A percentile compares a stretch with the other conserved stretches of the same genome.
phyloP scores from a whole-genome alignment of 352 stramenopile species.

The Nothophytophthora sp. region DNA sequence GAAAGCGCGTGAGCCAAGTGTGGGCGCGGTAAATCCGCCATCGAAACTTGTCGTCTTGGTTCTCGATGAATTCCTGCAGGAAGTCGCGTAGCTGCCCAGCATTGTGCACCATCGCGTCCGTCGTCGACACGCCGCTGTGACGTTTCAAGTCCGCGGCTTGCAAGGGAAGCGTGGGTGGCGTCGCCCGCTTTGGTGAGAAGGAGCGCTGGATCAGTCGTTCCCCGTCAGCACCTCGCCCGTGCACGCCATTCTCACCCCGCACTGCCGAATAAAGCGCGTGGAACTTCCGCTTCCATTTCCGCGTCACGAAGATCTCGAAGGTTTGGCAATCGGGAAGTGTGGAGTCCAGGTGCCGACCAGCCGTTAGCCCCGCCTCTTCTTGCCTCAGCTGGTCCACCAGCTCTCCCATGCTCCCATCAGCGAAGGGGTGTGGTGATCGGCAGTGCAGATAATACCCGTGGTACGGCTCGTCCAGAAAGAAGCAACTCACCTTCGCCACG shows the following conservation, averaged over 20 bases:
- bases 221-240: slow-evolving; percentile 11
- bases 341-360: slow-evolving; percentile 83
- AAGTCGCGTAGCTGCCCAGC: slow-evolving; percentile 67
- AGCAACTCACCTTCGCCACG: slow-evolving; percentile 91
- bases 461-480: slow-evolving; percentile 92
- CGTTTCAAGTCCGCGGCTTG: slow-evolving; percentile 21
- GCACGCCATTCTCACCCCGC: slow-evolving; percentile 17
- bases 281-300: slow-evolving; percentile 87
- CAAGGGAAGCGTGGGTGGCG: slow-evolving; percentile 12
- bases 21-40: slow-evolving; percentile 85
- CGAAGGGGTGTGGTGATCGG: slow-evolving; percentile 91
- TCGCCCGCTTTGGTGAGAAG: slow-evolving; percentile 28
- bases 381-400: slow-evolving; percentile 91
- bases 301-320: slow-evolving; percentile 93
- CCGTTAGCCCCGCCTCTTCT: slow-evolving; percentile 87
- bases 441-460: slow-evolving; percentile 97
- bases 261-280: slow-evolving; percentile 53
- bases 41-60: slow-evolving; percentile 73
- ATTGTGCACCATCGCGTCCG: slow-evolving; percentile 55
- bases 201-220: slow-evolving; percentile 31
- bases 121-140: slow-evolving; percentile 19
- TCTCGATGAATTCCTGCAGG: slow-evolving; percentile 85
- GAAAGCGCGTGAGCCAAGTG: slow-evolving; percentile 63
- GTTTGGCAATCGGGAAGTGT: slow-evolving; percentile 84
- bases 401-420: slow-evolving; percentile 93